Percentiles rank a stretch among this genome's conserved stretches.
These are phyloP conservation scores for Colletotrichum noveboracense DNA, from an alignment of 2,329 filamentous ascomycete genomes.

Conservation along the genomic window DNA sequence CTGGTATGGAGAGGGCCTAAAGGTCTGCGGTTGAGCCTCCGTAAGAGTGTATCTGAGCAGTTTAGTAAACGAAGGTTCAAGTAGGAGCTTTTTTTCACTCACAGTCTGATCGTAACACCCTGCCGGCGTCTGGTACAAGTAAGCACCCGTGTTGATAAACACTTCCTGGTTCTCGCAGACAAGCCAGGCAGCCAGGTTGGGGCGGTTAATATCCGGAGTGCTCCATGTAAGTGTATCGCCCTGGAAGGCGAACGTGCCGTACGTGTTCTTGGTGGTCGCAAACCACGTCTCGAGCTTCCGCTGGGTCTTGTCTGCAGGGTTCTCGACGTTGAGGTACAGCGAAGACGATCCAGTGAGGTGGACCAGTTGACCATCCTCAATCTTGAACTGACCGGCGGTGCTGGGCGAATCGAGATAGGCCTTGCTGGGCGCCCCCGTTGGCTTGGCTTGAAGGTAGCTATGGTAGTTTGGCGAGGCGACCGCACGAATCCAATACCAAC, in stretches of 20 bases:
- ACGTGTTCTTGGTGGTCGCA: slow-evolving; percentile 53
- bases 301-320: slow-evolving; percentile 48
- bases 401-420: slow-evolving; percentile 57
- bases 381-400: slow-evolving; percentile 63
- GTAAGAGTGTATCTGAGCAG: slow-evolving; percentile 19
- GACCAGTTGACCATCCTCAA: slow-evolving; percentile 60
- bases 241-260: slow-evolving; percentile 61
- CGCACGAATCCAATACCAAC: slow-evolving; percentile 63
- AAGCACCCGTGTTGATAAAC: slow-evolving; percentile 65
- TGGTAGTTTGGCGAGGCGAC: slow-evolving; percentile 63
- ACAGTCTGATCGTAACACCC: slow-evolving; percentile 66
- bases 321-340: slow-evolving; percentile 53
- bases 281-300: slow-evolving; percentile 58
- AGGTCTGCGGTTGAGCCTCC: slow-evolving; percentile 20
- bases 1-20: neutral
- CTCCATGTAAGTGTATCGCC: slow-evolving; percentile 65
- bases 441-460: slow-evolving; percentile 56
- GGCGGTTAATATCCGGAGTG: slow-evolving; percentile 50
- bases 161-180: slow-evolving; percentile 57
- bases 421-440: slow-evolving; percentile 45
- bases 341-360: slow-evolving; percentile 48
- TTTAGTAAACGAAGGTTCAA: neutral
- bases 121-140: slow-evolving; percentile 60
- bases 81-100: slow-evolving; percentile 26
- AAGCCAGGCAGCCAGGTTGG: slow-evolving; percentile 64